Evolutionary conservation across 306 rosid genomes (phyloP).

Genomic region (Trifolium fragiferum): DNA sequence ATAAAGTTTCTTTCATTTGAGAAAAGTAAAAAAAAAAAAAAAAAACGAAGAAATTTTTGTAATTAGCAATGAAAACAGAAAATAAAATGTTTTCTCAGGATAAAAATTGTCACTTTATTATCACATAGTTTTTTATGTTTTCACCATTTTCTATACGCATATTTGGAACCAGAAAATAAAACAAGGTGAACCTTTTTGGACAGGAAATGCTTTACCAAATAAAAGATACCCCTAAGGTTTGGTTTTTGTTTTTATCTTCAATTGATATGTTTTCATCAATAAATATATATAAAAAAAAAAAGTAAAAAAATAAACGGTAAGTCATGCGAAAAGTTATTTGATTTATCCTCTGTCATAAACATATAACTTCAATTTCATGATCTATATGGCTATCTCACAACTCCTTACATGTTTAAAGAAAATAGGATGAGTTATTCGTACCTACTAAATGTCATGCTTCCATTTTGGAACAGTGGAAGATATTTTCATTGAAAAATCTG

Average conservation of each 20-base stretch:
- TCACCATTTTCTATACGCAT: background rate
- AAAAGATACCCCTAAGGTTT: background rate
- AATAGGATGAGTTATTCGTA: slow-evolving; percentile 20
- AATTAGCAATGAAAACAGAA: background rate
- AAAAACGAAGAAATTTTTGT: background rate
- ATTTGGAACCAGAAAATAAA: slow-evolving; percentile 2
- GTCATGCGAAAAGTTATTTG: slow-evolving; percentile 1
- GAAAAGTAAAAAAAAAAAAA: background rate
- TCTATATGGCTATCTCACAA: slow-evolving; percentile 15
- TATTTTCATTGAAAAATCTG: slow-evolving; percentile 22
- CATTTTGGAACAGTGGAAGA: slow-evolving; percentile 25
- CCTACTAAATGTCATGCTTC: slow-evolving; percentile 45
- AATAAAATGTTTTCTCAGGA: background rate
- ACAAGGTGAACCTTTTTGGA: background rate
- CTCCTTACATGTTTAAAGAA: slow-evolving; percentile 25
- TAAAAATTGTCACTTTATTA: slow-evolving; percentile 4
- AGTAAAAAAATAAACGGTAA: background rate
- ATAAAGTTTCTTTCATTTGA: background rate
- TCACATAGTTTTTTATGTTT: background rate
- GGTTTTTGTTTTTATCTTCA: slow-evolving; percentile 3
- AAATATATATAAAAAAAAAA: too few relatives aligned
- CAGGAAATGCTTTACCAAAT: background rate
- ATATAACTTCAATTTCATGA: slow-evolving; percentile 25
- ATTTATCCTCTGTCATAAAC: slow-evolving; percentile 10
- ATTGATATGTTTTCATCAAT: background rate